phyloP scores from a whole-genome alignment of 192 early-diverging fungal species.

The Fimicolochytrium jonesii region DNA sequence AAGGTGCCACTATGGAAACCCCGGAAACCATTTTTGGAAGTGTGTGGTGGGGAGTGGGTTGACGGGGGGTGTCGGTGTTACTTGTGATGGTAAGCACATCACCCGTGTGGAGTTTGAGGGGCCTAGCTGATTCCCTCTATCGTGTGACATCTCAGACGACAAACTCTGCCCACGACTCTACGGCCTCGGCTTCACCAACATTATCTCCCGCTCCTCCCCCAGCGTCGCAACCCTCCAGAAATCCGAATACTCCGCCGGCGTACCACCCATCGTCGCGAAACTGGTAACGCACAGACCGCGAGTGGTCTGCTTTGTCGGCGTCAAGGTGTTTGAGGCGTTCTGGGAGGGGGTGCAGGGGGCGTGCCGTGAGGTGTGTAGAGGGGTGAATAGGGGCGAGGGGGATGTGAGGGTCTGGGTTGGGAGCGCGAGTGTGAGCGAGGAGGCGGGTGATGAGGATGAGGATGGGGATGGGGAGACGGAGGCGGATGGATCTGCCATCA shows the following conservation, averaged over 20 bases:
- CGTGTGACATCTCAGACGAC: constrained; percentile 1
- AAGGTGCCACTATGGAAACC: constrained; percentile 13
- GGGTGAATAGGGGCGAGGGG: too few species aligned
- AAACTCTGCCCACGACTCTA: background rate
- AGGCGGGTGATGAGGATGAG: too few species aligned
- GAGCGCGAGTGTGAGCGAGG: too few species aligned
- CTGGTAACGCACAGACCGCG: background rate
- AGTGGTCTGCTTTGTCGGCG: constrained; percentile 10
- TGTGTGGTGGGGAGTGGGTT: constrained; percentile 9
- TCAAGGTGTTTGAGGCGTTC: constrained; percentile 10
- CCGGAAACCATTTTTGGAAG: constrained; percentile 18
- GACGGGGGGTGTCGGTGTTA: background rate
- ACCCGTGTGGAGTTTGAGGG: background rate
- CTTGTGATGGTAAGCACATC: background rate
- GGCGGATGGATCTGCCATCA: background rate
- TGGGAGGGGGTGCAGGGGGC: background rate
- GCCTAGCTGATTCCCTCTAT: background rate
- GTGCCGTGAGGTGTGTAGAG: too few species aligned
- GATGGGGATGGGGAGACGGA: background rate
- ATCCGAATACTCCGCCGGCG: background rate
- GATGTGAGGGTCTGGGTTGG: too few species aligned
- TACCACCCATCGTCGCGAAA: background rate
- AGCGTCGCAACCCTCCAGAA: background rate
- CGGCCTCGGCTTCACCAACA: constrained; percentile 17
- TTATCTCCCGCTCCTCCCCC: constrained; percentile 4